Evolutionary conservation across 495 filamentous ascomycete genomes (phyloP), one percentile per base, ranked within the genome.

Genomic region (Lasiosphaeria miniovina): DNA sequence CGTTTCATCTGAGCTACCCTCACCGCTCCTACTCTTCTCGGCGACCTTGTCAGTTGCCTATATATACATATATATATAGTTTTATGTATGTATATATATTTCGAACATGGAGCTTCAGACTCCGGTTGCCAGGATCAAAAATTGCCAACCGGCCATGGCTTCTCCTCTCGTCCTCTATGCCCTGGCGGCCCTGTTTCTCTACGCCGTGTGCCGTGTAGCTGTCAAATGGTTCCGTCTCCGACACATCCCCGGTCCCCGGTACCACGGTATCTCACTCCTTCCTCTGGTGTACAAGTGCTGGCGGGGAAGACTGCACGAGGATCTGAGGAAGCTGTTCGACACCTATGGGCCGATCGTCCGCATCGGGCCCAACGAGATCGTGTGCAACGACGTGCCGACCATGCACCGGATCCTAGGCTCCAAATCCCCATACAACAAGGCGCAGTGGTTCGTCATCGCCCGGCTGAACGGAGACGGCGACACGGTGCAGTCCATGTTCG

Each of bases 351-450:
- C 75, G 3, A 60, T 79, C 8, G 75, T 70, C 4, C 67, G 78
- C 15, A 74, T 79, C 51, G 77, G 74, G 9, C 77, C 78, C 11
- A 75, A 77, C 45, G 60, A 72, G 49, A 59, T 81, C 41, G 49
- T 78, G 48, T 72, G 68, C 15, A 67, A 66, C 36, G 75, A 78
- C 55, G 73, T 75, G 8, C 72, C 73, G 3, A 60, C 68, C 1
- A 49, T 66, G 8, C 65, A 69, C 14, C 63, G 62, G 12, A 73
- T 78, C 41, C 57, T 64, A 3, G 71, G 71, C 8, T 66, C 68
- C 31, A 65, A 74, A 6, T 76, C 73, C 12, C 52, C 36, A 8
- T 73, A 69, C 53, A 62, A 54, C 12, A 65, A 63, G 48, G 68
- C 62, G n/a, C 36, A 43, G 2, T 71, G 63, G 36, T 75, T 68